phyloP scores from a whole-genome alignment of 768 basidiomycete genomes.

The Gloeopeniophorella convolvens region DNA sequence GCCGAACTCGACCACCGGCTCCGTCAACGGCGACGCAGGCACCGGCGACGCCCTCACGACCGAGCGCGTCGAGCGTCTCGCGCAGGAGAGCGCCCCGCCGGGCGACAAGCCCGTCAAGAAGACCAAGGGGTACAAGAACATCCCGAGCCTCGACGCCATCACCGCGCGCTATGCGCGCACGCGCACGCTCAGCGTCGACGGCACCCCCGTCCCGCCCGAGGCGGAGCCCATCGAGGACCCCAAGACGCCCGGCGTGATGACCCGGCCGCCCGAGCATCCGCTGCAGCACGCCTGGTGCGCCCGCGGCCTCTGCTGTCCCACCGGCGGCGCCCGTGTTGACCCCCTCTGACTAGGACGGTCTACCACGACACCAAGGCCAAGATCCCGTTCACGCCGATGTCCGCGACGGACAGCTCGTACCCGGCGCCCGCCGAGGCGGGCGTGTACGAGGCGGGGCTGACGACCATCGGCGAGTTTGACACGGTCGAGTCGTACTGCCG shows the following conservation, averaged over 20 bases:
- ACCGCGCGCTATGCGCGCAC: constrained; percentile 72
- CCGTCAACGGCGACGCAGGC: constrained; percentile 31
- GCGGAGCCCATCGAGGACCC: constrained; percentile 77
- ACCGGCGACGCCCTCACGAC: constrained; percentile 53
- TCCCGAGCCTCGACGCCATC: constrained; percentile 80
- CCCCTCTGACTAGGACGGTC: constrained; percentile 56
- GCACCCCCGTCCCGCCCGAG: constrained; percentile 66
- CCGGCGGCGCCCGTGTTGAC: constrained; percentile 4
- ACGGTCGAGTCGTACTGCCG: constrained; percentile 89
- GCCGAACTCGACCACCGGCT: constrained; percentile 37
- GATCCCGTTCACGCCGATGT: constrained; percentile 49
- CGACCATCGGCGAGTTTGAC: constrained; percentile 82
- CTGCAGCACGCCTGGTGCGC: constrained; percentile 76
- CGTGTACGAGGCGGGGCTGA: constrained; percentile 81
- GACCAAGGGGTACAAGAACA: constrained; percentile 75
- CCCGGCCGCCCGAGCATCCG: constrained; percentile 72
- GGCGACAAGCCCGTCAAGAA: constrained; percentile 24
- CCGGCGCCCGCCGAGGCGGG: constrained; percentile 50
- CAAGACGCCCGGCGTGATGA: constrained; percentile 68
- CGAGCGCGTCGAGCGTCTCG: constrained; percentile 59
- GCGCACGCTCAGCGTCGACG: constrained; percentile 49
- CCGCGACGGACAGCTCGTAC: constrained; percentile 21
- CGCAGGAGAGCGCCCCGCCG: constrained; percentile 42
- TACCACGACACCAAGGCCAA: constrained; percentile 85
- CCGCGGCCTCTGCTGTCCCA: background rate